A percentile compares a stretch with the other conserved stretches of the same genome.
Conservation (phyloP, 305 asterid species). For the Withania somnifera region DNA sequence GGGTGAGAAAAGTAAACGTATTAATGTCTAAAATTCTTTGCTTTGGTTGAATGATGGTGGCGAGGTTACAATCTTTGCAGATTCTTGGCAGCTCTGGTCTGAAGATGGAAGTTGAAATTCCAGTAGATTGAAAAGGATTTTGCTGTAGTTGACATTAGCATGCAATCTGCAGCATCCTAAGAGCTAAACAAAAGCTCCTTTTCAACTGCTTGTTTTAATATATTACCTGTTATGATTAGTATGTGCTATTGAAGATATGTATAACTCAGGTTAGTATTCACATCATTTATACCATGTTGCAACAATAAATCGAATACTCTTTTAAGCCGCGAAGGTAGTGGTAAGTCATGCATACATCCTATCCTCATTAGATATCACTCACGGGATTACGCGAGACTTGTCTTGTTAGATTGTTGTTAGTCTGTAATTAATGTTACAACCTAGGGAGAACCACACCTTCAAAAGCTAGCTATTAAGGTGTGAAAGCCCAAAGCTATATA, state of each 20-base stretch:
- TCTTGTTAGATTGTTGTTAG: too few species aligned
- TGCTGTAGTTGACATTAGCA: background rate
- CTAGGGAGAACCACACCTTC: too few species aligned
- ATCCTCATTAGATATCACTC: too few species aligned
- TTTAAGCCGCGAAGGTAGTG: background rate
- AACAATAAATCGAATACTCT: background rate
- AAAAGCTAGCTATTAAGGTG: too few species aligned
- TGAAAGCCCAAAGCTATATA: too few species aligned
- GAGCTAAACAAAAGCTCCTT: background rate
- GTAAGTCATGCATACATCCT: too few species aligned
- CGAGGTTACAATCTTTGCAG: conserved; percentile 17
- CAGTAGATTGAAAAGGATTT: conserved; percentile 42
- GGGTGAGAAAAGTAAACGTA: background rate
- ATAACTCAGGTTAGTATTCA: background rate
- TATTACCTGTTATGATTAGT: background rate
- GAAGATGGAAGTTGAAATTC: conserved; percentile 76
- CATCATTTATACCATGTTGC: background rate
- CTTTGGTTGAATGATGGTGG: background rate
- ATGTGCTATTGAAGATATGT: background rate
- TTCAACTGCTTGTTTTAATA: background rate
- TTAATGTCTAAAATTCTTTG: background rate
- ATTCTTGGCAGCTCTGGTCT: conserved; percentile 47
- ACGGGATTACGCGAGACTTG: too few species aligned
- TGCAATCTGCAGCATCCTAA: background rate
- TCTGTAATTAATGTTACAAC: too few species aligned